Conservation (phyloP, 352 stramenopile species). For the Globisporangium paddicum region DNA sequence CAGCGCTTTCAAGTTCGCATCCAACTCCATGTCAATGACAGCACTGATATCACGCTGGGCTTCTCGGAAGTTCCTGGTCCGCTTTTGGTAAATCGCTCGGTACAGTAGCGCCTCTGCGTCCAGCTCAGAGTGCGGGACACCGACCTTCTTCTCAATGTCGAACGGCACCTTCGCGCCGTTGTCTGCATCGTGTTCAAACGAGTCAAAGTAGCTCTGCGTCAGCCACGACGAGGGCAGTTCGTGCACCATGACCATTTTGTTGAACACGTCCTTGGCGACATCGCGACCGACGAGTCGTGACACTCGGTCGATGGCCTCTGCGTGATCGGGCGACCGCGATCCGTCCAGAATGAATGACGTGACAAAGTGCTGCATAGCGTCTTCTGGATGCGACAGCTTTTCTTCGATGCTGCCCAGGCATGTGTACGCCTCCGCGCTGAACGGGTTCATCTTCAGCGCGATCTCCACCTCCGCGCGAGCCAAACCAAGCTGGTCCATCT, state of each 20-base stretch:
- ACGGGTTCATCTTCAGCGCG: slow-evolving; percentile 57
- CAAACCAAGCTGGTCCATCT: slow-evolving; percentile 36
- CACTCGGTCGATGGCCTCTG: slow-evolving; percentile 69
- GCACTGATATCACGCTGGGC: slow-evolving; percentile 44
- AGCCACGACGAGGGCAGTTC: slow-evolving; percentile 76
- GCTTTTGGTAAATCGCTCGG: slow-evolving; percentile 67
- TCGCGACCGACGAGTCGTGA: slow-evolving; percentile 58
- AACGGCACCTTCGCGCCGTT: slow-evolving; percentile 47
- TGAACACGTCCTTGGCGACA: slow-evolving; percentile 66
- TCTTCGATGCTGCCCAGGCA: slow-evolving; percentile 66
- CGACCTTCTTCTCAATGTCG: slow-evolving; percentile 56
- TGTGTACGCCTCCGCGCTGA: slow-evolving; percentile 63
- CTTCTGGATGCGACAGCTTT: slow-evolving; percentile 35
- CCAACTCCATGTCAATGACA: slow-evolving; percentile 34
- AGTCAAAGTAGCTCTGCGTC: slow-evolving; percentile 83
- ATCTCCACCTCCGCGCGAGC: slow-evolving; percentile 41
- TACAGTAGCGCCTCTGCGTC: slow-evolving; percentile 49
- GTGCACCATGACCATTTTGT: slow-evolving; percentile 62
- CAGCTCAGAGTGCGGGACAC: slow-evolving; percentile 30
- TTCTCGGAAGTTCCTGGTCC: slow-evolving; percentile 40
- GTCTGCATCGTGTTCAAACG: slow-evolving; percentile 77
- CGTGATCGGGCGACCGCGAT: slow-evolving; percentile 61
- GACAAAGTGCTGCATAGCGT: slow-evolving; percentile 82
- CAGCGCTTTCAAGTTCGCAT: slow-evolving; percentile 36
- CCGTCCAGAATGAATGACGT: slow-evolving; percentile 79